phyloP scores from a whole-genome alignment of 495 filamentous ascomycete species.

The Delitschia confertaspora region DNA sequence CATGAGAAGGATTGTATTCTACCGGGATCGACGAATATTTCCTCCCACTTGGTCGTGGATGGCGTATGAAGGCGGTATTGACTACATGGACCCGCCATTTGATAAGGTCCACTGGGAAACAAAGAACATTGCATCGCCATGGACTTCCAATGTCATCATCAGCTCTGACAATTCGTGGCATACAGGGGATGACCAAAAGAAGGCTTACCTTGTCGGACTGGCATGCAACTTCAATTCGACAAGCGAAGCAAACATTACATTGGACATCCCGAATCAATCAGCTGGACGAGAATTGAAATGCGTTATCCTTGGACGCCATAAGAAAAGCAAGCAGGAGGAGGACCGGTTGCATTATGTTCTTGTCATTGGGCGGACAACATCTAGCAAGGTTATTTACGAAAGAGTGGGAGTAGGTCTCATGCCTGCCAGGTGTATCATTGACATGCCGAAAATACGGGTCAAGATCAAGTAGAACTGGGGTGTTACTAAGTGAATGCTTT shows the following conservation, averaged over 20 bases:
- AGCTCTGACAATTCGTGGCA: neutral
- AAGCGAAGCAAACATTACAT: neutral
- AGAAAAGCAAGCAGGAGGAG: neutral
- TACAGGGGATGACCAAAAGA: neutral
- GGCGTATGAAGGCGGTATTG: conserved; percentile 18
- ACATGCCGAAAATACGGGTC: too few relatives aligned
- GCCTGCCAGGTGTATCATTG: conserved; percentile 3
- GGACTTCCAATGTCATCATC: neutral
- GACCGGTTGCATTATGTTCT: conserved; percentile 2
- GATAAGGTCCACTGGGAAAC: conserved; percentile 4
- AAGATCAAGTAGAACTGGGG: too few relatives aligned
- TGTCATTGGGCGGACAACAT: neutral
- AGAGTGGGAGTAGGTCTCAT: conserved; percentile 5
- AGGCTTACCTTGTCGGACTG: conserved; percentile 3
- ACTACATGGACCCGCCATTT: conserved; percentile 10
- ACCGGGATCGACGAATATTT: neutral
- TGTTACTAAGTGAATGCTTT: too few relatives aligned
- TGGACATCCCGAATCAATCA: too few relatives aligned
- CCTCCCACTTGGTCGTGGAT: conserved; percentile 27
- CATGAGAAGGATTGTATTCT: conserved; percentile 1
- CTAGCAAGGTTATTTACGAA: neutral
- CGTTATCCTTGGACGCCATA: neutral
- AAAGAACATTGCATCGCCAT: conserved; percentile 5
- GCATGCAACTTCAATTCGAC: neutral
- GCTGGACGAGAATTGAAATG: conserved; percentile 1